Conservation (phyloP, 805 yeast species). For the Saturnispora gosingensis region DNA sequence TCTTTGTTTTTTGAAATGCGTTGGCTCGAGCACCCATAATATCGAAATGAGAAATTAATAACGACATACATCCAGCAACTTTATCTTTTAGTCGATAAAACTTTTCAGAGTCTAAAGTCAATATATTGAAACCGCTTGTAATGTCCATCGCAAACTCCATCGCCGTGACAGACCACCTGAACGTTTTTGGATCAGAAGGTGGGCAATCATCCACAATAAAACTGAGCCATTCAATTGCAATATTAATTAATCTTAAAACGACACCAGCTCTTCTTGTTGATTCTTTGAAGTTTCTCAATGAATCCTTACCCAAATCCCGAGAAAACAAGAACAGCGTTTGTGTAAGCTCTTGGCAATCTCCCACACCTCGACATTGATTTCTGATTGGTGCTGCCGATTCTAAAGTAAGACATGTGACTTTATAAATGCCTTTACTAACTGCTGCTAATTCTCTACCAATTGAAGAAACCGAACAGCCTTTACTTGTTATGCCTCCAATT, state of each 20-base stretch:
- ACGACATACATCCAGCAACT: conserved; percentile 90
- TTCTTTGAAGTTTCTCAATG: conserved; percentile 37
- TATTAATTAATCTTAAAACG: conserved; percentile 59
- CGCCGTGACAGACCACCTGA: conserved; percentile 94
- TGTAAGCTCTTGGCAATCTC: conserved; percentile 64
- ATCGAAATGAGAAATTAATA: conserved; percentile 90
- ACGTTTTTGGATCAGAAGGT: conserved; percentile 84
- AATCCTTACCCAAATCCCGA: conserved; percentile 70
- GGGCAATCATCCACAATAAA: conserved; percentile 91
- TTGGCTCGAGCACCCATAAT: conserved; percentile 96
- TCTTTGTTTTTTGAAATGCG: conserved; percentile 49
- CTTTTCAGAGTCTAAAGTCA: conserved; percentile 69
- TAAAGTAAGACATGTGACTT: conserved; percentile 56
- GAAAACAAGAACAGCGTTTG: conserved; percentile 70
- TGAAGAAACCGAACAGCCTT: conserved; percentile 58
- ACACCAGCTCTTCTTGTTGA: conserved; percentile 51
- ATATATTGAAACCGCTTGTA: conserved; percentile 81
- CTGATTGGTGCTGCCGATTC: conserved; percentile 45
- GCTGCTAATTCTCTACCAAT: conserved; percentile 67
- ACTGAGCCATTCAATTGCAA: conserved; percentile 85
- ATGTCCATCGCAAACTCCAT: conserved; percentile 93
- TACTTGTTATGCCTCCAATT: conserved; percentile 45
- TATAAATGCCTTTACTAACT: conserved; percentile 57
- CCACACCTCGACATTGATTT: conserved; percentile 48
- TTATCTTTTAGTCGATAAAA: conserved; percentile 63